Base-by-base conservation (phyloP, 352 stramenopile species). In the Pythium scleroteichum region DNA sequence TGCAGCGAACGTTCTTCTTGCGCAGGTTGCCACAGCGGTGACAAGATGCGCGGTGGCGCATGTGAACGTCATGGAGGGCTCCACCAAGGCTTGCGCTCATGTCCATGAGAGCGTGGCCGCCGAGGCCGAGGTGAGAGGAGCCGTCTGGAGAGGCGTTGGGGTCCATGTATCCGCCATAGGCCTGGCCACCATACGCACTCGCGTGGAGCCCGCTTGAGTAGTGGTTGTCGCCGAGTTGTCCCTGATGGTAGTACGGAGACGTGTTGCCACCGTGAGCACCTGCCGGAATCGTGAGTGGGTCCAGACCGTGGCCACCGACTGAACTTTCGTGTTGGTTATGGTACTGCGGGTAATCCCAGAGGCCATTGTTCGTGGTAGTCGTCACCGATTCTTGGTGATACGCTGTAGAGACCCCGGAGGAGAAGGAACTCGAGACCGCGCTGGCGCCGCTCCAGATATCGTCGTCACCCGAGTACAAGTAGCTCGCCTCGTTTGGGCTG, bases 21-120 rank as follows among this genome's bases (percentile, higher is more conserved):
- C 87, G 85, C 42, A 96, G 65, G 40, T 96, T 96, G 26, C 86
- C 87, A 58, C 87, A 96, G 4, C 86, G 87, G 58, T 96, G 86
- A 56, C 87, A 96, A 13, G 85, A 95, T 13, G 87, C 86, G 26
- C 85, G 79, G 45, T 96, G 87, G 26, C 79, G 78, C 69, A 87
- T 75, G 44, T 86, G 60, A 41, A 72, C 50, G 20, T 90, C 75
- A 22, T 61, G 47, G 41, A 62, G 42, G 6, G 32, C 35, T 23
- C 42, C 27, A 5, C 53, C 55, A 16, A 64, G 32, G 13, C 49
- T 44, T 17, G 20, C 35, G 22, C 54, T 38, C 5, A 69, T 26
- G 22, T 69, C 62, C 47, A 69, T 50, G 17, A 69, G 33, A 5
- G 54, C 41, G 33, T 64, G 55, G 35, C 47, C 42, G 10, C 50